Percentiles rank a stretch among this genome's conserved stretches.
phyloP scores from a whole-genome alignment of 1,139 yeast species.

The Pichia sp. region DNA sequence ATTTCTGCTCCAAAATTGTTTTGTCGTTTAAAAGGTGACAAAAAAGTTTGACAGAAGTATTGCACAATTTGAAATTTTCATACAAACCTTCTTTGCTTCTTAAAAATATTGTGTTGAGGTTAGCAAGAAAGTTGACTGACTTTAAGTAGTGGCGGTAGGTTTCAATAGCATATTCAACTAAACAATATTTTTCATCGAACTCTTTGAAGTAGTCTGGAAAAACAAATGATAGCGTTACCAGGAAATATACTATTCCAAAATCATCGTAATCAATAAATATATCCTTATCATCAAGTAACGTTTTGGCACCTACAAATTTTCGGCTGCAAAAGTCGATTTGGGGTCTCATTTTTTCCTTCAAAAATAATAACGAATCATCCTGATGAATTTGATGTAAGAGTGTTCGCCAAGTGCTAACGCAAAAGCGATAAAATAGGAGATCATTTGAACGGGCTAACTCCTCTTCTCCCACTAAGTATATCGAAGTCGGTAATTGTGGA shows the following conservation, averaged over 20 bases:
- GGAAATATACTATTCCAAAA: slow-evolving; percentile 15
- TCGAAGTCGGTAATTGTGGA: slow-evolving; percentile 22
- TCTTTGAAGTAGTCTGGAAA: slow-evolving; percentile 17
- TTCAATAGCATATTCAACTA: slow-evolving; percentile 20
- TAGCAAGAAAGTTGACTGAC: slow-evolving; percentile 21
- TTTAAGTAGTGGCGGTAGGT: slow-evolving; percentile 16
- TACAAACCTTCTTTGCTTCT: slow-evolving; percentile 13
- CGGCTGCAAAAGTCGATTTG: slow-evolving; percentile 23
- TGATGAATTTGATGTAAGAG: slow-evolving; percentile 9
- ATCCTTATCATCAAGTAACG: slow-evolving; percentile 15
- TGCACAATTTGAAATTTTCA: slow-evolving; percentile 1
- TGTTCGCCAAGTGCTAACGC: slow-evolving; percentile 11
- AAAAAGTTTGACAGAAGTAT: slow-evolving; percentile 8
- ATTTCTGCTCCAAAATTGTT: slow-evolving; percentile 5
- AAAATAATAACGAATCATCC: slow-evolving; percentile 6
- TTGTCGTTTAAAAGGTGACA: slow-evolving; percentile 9
- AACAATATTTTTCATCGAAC: slow-evolving; percentile 18
- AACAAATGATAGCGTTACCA: slow-evolving; percentile 20
- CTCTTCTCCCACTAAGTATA: slow-evolving; percentile 22
- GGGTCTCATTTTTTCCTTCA: slow-evolving; percentile 19
- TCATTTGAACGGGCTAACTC: slow-evolving; percentile 26
- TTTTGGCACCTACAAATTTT: slow-evolving; percentile 16
- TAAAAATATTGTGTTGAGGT: slow-evolving; percentile 22
- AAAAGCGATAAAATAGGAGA: slow-evolving; percentile 23
- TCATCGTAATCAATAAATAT: slow-evolving; percentile 17